Conservation (phyloP, 2,329 filamentous ascomycete species). For the Botrytis deweyae region DNA sequence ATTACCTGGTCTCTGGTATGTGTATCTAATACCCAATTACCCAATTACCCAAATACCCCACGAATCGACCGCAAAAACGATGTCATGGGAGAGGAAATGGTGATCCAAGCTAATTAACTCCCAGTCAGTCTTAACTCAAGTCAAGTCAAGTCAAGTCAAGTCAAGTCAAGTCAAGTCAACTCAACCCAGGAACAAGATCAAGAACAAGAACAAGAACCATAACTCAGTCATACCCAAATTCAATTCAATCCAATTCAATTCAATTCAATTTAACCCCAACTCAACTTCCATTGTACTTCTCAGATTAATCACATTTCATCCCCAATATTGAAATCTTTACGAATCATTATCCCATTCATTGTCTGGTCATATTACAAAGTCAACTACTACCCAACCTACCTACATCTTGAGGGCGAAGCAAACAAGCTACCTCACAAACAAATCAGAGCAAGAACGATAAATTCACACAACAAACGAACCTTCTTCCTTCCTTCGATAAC, state of each 20-base stretch:
- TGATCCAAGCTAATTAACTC: conserved; percentile 10
- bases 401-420: background rate
- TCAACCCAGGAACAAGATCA: conserved; percentile 4
- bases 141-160: too few relatives aligned
- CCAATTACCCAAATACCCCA: conserved; percentile 12
- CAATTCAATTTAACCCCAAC: background rate
- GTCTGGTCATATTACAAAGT: background rate
- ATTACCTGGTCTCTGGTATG: too few relatives aligned
- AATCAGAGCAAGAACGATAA: background rate
- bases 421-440: background rate
- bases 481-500: conserved; percentile 12
- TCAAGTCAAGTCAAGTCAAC: background rate
- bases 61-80: conserved; percentile 8
- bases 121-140: background rate
- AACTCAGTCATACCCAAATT: background rate
- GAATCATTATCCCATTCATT: background rate
- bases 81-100: conserved; percentile 16
- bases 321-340: background rate
- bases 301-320: background rate
- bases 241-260: too few relatives aligned
- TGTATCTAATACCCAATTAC: too few relatives aligned
- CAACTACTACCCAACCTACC: background rate
- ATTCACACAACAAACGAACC: background rate
- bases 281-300: background rate
- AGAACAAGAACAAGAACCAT: background rate